Base-by-base conservation (phyloP, 1,139 yeast genomes). In the Lizanozyma gosingica region DNA sequence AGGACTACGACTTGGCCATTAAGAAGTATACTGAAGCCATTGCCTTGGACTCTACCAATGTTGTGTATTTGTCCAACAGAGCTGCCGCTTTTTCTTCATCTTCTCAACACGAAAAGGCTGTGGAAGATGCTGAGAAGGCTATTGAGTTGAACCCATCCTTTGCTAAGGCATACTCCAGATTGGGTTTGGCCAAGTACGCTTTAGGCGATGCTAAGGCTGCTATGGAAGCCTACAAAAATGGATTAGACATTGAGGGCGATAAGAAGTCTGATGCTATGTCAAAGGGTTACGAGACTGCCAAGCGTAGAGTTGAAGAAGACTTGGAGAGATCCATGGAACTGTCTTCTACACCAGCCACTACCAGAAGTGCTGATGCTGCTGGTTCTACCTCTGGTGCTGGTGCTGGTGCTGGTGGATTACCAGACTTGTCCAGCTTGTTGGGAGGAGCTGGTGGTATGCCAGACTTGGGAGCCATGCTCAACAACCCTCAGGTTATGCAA, bases 11-110 rank as follows among this genome's bases (percentile, higher is more conserved):
- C 4, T 71, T 61, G 33, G 97, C 98, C 14, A 72, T 88, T 45
- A 71, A 68, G 18, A 79, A 83, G 51, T 92, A 92, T 62, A 74
- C 95, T 9, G 77, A 76, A 45, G 97, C 98, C n/a, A 78, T 90
- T 47, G 78, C 65, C 29, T 63, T 83, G 42, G 75, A 81, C 47
- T 78, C 87, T 40, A 60, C 73, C 14, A 88, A 88, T 58, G 90
- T 88, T 14, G 85, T 94, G 18, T 94, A 83, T 63, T 78, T 76
- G 47, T 88, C 97, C 33, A 92, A 92, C 67, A 79, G 99, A 59
- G 97, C 99, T 15, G 98, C 99, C 39, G 98, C 98, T 4, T 80
- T 84, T 61, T 85, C 95, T 15, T 86, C 95, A 6, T 59, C 76
- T 37, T 74, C 80, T 45, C 71, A 86, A 46, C 92, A 85, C 55